Conservation (phyloP, 1,284 basidiomycete genomes). For the Papiliotrema terrestris region DNA sequence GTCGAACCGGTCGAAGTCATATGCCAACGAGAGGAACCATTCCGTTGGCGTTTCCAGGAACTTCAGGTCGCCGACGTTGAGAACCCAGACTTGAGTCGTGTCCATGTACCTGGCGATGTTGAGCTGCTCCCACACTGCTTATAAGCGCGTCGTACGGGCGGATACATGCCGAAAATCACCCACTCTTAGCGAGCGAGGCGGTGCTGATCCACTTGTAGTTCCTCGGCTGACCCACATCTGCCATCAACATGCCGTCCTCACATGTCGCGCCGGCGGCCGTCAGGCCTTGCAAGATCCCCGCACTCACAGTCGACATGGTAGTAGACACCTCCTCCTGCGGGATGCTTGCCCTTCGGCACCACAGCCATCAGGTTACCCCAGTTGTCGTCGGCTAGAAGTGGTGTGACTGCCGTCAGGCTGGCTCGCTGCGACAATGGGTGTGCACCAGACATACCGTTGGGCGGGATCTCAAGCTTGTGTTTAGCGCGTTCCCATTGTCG, state of each 20-base stretch:
- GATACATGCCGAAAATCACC: neutral
- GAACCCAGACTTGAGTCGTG: constrained; percentile 39
- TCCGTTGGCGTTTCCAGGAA: constrained; percentile 65
- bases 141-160: neutral
- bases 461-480: constrained; percentile 28
- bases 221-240: constrained; percentile 43
- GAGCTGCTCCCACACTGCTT: constrained; percentile 33
- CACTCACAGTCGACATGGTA: constrained; percentile 56
- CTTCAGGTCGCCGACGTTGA: constrained; percentile 63
- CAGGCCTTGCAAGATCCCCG: constrained; percentile 2
- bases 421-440: neutral
- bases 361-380: constrained; percentile 45
- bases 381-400: constrained; percentile 39
- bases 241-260: constrained; percentile 3
- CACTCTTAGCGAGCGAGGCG: constrained; percentile 26
- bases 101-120: constrained; percentile 27
- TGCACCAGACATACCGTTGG: constrained; percentile 14
- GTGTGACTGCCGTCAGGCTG: constrained; percentile 8
- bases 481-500: neutral
- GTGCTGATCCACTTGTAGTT: constrained; percentile 47
- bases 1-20: constrained; percentile 57
- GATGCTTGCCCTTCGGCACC: constrained; percentile 56
- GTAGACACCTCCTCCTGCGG: constrained; percentile 60
- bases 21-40: constrained; percentile 64
- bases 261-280: too few relatives aligned